A percentile compares a stretch with the other conserved stretches of the same genome.
phyloP scores from a whole-genome alignment of 371 early-diverging fungal genomes.

The Scutellospora calospora region DNA sequence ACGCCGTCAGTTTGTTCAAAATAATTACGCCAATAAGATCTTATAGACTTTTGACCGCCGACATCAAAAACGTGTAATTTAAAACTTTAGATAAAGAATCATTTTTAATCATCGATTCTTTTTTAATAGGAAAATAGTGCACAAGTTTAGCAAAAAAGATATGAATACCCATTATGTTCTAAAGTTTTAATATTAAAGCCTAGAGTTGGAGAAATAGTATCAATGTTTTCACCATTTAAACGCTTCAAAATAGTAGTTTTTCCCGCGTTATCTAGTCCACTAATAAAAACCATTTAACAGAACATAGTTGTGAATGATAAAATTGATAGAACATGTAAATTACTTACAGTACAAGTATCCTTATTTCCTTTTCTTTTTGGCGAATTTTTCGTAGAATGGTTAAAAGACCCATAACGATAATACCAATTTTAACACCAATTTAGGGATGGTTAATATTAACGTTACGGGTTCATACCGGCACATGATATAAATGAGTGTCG shows the following conservation, averaged over 20 bases:
- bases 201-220: slow-evolving; percentile 96
- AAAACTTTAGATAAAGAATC: slow-evolving; percentile 54
- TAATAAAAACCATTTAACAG: slow-evolving; percentile 45
- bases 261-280: slow-evolving; percentile 99
- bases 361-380: slow-evolving; percentile 89
- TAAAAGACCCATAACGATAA: slow-evolving; percentile 83
- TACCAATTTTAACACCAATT: not conserved
- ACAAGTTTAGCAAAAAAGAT: not conserved
- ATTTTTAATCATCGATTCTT: not conserved
- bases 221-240: slow-evolving; percentile 91
- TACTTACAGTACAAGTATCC: slow-evolving; percentile 86
- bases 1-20: slow-evolving; percentile 99
- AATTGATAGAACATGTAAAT: not conserved
- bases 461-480: too few species aligned
- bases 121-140: not conserved
- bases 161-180: slow-evolving; percentile 76
- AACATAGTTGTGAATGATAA: not conserved
- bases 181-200: slow-evolving; percentile 96
- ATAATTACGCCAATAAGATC: slow-evolving; percentile 99
- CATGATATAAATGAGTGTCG: too few species aligned
- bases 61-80: slow-evolving; percentile 96
- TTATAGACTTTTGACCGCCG: slow-evolving; percentile 97
- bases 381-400: slow-evolving; percentile 92
- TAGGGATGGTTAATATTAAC: too few species aligned
- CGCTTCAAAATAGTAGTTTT: slow-evolving; percentile 98